phyloP scores from a whole-genome alignment of 352 stramenopile genomes.

The Aphanomyces astaci region DNA sequence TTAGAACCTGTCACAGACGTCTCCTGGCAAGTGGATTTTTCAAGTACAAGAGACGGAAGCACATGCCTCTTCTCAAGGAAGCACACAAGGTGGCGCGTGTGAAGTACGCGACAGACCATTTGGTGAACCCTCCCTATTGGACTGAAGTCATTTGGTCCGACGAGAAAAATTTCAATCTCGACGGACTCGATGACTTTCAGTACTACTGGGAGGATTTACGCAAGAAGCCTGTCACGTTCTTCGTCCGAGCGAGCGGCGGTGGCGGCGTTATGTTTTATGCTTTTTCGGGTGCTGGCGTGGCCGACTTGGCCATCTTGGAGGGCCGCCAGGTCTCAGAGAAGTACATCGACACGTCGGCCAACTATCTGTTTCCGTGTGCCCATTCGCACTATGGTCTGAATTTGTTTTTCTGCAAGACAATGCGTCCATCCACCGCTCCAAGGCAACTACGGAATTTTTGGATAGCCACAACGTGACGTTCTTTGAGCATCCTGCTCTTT shows the following conservation, averaged over 20 bases:
- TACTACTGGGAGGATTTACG: too few species aligned
- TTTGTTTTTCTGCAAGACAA: background rate
- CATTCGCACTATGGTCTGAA: background rate
- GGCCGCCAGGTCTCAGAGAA: background rate
- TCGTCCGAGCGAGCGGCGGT: background rate
- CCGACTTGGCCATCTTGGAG: background rate
- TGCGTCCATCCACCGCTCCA: background rate
- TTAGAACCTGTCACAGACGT: too few species aligned
- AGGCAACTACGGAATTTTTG: background rate
- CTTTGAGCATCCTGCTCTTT: background rate
- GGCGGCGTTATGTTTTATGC: background rate
- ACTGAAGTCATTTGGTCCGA: too few species aligned
- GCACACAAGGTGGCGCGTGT: too few species aligned
- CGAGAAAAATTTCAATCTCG: too few species aligned
- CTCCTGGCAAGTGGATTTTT: too few species aligned
- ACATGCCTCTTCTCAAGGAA: too few species aligned
- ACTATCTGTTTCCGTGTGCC: background rate
- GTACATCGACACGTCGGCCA: background rate
- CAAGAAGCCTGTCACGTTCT: too few species aligned
- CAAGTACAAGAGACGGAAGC: too few species aligned
- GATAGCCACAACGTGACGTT: background rate
- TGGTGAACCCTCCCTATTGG: too few species aligned
- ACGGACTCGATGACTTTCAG: too few species aligned
- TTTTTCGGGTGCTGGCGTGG: background rate
- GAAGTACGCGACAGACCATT: too few species aligned